Conservation (phyloP, 2,329 filamentous ascomycete species). For the Monilinia fructicola region DNA sequence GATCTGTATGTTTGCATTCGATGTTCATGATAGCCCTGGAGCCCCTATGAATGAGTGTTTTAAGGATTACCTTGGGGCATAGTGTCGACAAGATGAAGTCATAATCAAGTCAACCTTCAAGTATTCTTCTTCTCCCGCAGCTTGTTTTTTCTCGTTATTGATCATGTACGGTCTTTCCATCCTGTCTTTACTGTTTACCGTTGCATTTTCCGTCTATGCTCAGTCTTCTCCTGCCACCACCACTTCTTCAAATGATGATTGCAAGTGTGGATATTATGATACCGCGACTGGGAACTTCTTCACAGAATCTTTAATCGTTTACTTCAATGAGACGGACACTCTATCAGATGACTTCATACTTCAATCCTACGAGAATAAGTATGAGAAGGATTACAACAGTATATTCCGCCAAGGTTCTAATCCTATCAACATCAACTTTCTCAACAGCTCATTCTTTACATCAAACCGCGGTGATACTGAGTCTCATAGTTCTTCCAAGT, state of each 20-base stretch:
- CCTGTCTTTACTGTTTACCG: slow-evolving; percentile 5
- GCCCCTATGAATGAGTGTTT: neutral
- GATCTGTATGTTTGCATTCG: neutral
- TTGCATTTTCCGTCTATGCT: neutral
- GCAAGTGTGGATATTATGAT: slow-evolving; percentile 50
- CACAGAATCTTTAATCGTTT: slow-evolving; percentile 50
- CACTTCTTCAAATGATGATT: slow-evolving; percentile 37
- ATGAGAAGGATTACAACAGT: slow-evolving; percentile 49
- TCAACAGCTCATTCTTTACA: slow-evolving; percentile 29
- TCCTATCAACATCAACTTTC: slow-evolving; percentile 43
- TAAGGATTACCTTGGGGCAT: neutral
- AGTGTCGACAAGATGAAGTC: neutral
- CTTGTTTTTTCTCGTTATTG: neutral
- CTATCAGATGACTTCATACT: slow-evolving; percentile 42
- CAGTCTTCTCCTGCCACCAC: neutral
- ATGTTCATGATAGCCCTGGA: neutral
- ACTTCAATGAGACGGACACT: slow-evolving; percentile 50
- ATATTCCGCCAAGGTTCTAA: slow-evolving; percentile 47
- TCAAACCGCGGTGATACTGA: neutral
- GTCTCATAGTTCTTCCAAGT: neutral
- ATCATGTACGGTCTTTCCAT: slow-evolving; percentile 11
- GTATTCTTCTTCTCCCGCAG: neutral
- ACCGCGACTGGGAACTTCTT: slow-evolving; percentile 42
- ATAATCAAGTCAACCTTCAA: neutral
- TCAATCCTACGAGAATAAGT: slow-evolving; percentile 45